phyloP scores from a whole-genome alignment of 164 flowering plant species.

The Euptelea pleiosperma region DNA sequence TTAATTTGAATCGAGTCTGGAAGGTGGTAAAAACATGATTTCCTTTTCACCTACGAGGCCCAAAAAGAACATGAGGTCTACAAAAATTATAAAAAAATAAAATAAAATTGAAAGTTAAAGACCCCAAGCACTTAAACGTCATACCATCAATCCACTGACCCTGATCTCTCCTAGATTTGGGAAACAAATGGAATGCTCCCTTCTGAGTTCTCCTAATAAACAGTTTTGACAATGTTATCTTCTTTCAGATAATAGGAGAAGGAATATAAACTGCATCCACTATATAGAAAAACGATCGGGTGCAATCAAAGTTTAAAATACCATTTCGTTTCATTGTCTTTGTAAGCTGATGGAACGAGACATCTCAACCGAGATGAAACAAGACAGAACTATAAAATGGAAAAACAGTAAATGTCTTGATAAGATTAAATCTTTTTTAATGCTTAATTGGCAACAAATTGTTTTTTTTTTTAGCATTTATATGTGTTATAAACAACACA shows the following conservation, averaged over 20 bases:
- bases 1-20: slow-evolving; percentile 47
- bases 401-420: no score
- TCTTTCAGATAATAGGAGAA: neutral
- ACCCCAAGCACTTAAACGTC: neutral
- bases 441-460: no score
- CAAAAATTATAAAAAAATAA: neutral
- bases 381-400: no score
- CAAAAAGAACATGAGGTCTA: neutral
- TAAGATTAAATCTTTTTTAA: no score
- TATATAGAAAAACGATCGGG: neutral
- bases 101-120: neutral
- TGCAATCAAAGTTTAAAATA: no score
- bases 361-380: no score
- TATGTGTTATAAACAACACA: no score
- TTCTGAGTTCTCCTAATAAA: slow-evolving; percentile 42
- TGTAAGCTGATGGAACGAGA: no score
- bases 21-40: slow-evolving; percentile 46
- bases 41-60: slow-evolving; percentile 46
- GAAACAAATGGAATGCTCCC: slow-evolving; percentile 47
- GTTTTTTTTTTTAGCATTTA: no score
- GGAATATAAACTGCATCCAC: neutral
- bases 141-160: slow-evolving; percentile 48
- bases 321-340: no score
- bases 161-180: slow-evolving; percentile 46
- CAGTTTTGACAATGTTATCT: slow-evolving; percentile 4